These are phyloP conservation scores for Thyridium curvatum DNA, from an alignment of 2,329 filamentous ascomycete genomes.

Conservation along the genomic window DNA sequence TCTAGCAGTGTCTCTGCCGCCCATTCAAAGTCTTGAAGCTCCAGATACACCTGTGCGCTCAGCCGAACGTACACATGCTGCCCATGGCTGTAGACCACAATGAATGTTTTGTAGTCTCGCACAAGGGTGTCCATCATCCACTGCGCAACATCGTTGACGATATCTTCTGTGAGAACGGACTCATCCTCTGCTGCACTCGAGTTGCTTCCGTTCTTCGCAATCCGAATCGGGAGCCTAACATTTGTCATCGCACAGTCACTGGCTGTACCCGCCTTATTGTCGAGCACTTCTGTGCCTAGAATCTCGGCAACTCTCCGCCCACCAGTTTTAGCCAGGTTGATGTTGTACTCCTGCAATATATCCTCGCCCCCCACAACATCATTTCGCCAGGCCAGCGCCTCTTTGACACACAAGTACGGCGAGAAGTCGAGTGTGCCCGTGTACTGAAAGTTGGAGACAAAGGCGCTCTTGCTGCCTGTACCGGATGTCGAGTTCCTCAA, in stretches of 20 bases:
- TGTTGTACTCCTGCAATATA: slow-evolving; percentile 57
- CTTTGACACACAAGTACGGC: slow-evolving; percentile 65
- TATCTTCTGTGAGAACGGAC: too few relatives aligned
- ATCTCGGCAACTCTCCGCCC: slow-evolving; percentile 52
- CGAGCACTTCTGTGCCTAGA: slow-evolving; percentile 65
- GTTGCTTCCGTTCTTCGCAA: slow-evolving; percentile 2
- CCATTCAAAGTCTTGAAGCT: slow-evolving; percentile 58
- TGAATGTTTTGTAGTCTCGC: too few relatives aligned
- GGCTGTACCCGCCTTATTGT: slow-evolving; percentile 57
- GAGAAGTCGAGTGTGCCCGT: slow-evolving; percentile 69
- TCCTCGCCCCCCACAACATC: slow-evolving; percentile 69
- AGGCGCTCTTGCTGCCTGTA: slow-evolving; percentile 46
- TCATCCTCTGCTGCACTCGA: too few relatives aligned
- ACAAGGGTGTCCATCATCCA: too few relatives aligned
- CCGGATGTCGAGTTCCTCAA: slow-evolving; percentile 29
- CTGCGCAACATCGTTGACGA: too few relatives aligned
- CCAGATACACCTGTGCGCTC: slow-evolving; percentile 63
- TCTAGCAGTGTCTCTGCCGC: slow-evolving; percentile 39
- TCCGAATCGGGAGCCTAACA: slow-evolving; percentile 61
- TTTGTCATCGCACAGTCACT: slow-evolving; percentile 67
- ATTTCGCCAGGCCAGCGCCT: slow-evolving; percentile 64
- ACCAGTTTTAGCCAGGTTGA: slow-evolving; percentile 56
- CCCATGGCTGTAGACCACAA: too few relatives aligned
- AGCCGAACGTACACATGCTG: slow-evolving; percentile 49
- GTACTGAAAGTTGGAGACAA: slow-evolving; percentile 68